A percentile compares a stretch with the other conserved stretches of the same genome.
Evolutionary conservation across 179 eudicot genomes (phyloP).

Genomic region (Silene coronaria): DNA sequence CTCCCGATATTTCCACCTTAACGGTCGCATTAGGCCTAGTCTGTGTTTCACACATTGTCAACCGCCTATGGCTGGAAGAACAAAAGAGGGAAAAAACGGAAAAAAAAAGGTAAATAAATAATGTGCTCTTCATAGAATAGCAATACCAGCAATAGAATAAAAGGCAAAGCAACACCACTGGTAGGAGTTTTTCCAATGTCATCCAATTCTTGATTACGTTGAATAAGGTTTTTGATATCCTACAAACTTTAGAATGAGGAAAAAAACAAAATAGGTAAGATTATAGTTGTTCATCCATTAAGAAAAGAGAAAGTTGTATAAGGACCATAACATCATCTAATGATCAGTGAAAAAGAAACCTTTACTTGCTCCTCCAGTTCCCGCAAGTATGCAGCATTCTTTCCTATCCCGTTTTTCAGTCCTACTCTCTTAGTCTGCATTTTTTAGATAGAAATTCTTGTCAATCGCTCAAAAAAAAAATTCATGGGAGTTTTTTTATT

Average conservation of each 20-base stretch:
- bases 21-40: conserved; percentile 92
- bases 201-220: conserved; percentile 68
- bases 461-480: not conserved
- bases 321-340: not conserved
- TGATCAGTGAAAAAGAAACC: not conserved
- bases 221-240: conserved; percentile 73
- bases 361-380: conserved; percentile 86
- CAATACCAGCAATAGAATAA: conserved; percentile 78
- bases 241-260: conserved; percentile 36
- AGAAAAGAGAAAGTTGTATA: not conserved
- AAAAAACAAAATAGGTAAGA: not conserved
- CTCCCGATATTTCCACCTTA: conserved; percentile 93
- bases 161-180: conserved; percentile 91
- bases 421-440: conserved; percentile 56
- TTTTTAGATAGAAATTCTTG: conserved; percentile 1
- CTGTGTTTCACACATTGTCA: conserved; percentile 35
- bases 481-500: not conserved
- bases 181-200: conserved; percentile 75
- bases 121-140: not conserved
- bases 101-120: not conserved
- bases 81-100: not conserved
- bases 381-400: conserved; percentile 72
- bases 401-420: conserved; percentile 56
- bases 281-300: not conserved
- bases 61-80: not conserved